Evolutionary conservation across 2,329 filamentous ascomycete species (phyloP), one percentile per base, ranked within the genome.

Genomic region (Cylindrodendrum hubeiense): DNA sequence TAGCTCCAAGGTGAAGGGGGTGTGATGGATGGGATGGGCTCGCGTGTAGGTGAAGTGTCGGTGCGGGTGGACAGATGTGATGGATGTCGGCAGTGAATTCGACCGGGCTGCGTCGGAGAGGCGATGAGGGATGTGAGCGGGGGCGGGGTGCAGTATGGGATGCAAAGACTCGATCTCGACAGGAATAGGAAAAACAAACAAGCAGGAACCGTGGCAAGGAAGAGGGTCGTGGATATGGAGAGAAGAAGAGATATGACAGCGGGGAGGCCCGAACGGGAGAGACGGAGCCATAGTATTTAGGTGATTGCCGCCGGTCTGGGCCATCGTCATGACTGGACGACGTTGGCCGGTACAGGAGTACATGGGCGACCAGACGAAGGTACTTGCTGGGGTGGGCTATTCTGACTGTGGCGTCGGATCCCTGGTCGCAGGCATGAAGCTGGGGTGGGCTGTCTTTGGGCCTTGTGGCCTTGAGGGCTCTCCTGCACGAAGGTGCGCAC

Each of bases 201-300:
- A 56, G 65, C 43, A 39, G 50, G 24, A 63, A 34, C 61, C 51
- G 72, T 67, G 70, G 68, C 68, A 55, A 72, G 46, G 65, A 60
- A 63, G 64, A 65, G 66, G 61, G 59, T 30, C 21, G 58, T 67
- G 54, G 50, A 54, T 67, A 73, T 62, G 67, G 54, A 61, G 58
- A 58, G 66, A 61, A 60, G 52, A 61, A 71, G 51, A 62, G 60
- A 39, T 47, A 66, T 63, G 62, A 63, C 57, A 73, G 62, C 67
- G 72, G 71, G 69, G 65, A 72, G 56, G 66, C 60, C 69, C 69
- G 63, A 67, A 51, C 59, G 61, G 63, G 63, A 63, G 67, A 67
- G 68, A 74, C 71, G 69, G 72, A 66, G 69, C 66, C 60, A 68
- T 71, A 67, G 71, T 76, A 75, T 77, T 77, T 74, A 76, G 73